A percentile compares a stretch with the other conserved stretches of the same genome.
Conservation (phyloP, 345 rosid species). For the Raphanus sativus region DNA sequence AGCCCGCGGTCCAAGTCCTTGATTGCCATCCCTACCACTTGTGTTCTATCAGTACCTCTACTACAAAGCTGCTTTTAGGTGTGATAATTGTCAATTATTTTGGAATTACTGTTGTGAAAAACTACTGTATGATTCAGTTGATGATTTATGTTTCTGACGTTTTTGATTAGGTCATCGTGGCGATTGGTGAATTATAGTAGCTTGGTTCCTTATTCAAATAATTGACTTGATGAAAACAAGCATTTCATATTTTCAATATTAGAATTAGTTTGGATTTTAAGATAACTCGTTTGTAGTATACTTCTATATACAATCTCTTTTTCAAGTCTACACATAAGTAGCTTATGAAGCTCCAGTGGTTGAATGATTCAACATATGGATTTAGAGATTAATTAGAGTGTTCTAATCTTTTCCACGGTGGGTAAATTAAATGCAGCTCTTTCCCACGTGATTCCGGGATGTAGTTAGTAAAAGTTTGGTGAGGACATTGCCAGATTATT, state of each 20-base stretch:
- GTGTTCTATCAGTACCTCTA: slow-evolving; percentile 1
- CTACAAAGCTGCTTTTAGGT: slow-evolving; percentile 18
- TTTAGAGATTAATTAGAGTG: background rate
- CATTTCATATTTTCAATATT: background rate
- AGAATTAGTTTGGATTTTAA: too few species aligned
- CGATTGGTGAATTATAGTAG: slow-evolving; percentile 6
- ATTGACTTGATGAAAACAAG: background rate
- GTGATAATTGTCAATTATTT: slow-evolving; percentile 27
- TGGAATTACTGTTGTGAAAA: slow-evolving; percentile 13
- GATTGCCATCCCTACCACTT: too few species aligned
- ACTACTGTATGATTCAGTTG: slow-evolving; percentile 10
- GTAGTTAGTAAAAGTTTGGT: background rate
- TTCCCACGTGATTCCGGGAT: background rate
- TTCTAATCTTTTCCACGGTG: background rate
- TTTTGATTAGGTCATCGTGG: slow-evolving; percentile 18
- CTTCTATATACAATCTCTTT: too few species aligned
- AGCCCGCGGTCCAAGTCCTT: too few species aligned
- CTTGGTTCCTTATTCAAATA: background rate
- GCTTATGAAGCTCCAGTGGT: background rate
- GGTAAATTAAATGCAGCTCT: background rate
- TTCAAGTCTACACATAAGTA: background rate
- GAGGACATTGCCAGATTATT: background rate
- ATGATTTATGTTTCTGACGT: slow-evolving; percentile 11
- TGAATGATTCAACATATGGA: background rate
- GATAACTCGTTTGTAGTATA: too few species aligned